Evolutionary conservation across 495 filamentous ascomycete species (phyloP).

Genomic region (Penicillium tannophilum): DNA sequence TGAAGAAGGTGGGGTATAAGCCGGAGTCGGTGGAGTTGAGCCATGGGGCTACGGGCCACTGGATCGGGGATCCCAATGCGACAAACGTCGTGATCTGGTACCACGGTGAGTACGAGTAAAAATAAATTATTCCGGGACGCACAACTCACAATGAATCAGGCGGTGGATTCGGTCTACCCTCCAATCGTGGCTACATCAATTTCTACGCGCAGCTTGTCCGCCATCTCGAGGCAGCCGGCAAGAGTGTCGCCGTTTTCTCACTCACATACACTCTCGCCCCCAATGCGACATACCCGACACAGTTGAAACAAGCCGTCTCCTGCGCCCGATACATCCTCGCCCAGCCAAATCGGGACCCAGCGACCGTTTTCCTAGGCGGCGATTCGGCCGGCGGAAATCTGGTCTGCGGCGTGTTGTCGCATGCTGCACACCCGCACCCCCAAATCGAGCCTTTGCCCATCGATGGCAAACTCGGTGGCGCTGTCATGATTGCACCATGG

Average conservation of each 20-base stretch:
- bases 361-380: constrained; percentile 56
- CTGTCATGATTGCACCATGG: constrained; percentile 62
- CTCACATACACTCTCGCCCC: constrained; percentile 64
- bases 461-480: constrained; percentile 40
- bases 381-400: constrained; percentile 71
- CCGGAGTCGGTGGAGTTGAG: constrained; percentile 52
- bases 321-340: constrained; percentile 55
- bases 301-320: constrained; percentile 58
- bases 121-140: neutral
- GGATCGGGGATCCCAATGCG: constrained; percentile 57
- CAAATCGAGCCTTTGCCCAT: constrained; percentile 37
- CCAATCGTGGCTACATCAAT: constrained; percentile 51
- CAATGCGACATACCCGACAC: constrained; percentile 56
- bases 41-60: constrained; percentile 58
- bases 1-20: constrained; percentile 42
- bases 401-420: constrained; percentile 56
- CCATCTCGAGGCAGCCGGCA: constrained; percentile 33
- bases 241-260: constrained; percentile 52
- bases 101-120: constrained; percentile 47
- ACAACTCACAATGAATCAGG: constrained; percentile 33
- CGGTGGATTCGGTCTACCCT: constrained; percentile 61
- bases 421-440: constrained; percentile 63
- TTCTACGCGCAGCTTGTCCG: constrained; percentile 52
- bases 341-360: constrained; percentile 39
- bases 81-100: constrained; percentile 60